phyloP scores from a whole-genome alignment of 805 yeast genomes.

The Yamadazyma olivae region DNA sequence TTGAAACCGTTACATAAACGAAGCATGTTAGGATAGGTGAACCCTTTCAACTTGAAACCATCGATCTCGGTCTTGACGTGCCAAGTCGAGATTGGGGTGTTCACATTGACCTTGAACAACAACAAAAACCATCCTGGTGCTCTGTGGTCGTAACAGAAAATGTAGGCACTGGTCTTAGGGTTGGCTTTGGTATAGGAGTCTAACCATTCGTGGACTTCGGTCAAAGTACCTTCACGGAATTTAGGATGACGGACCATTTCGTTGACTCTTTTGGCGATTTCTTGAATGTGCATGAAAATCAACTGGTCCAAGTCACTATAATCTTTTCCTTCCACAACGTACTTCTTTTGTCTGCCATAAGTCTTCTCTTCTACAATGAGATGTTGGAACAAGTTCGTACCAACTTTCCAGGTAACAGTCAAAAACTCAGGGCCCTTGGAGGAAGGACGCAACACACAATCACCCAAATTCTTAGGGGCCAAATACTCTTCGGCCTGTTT shows the following conservation, averaged over 20 bases:
- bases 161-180: slow-evolving; percentile 85
- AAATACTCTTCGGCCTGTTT: slow-evolving; percentile 90
- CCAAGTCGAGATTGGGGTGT: slow-evolving; percentile 74
- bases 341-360: slow-evolving; percentile 57
- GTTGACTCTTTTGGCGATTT: slow-evolving; percentile 76
- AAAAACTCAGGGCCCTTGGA: slow-evolving; percentile 84
- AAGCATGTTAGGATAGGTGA: slow-evolving; percentile 85
- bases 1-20: slow-evolving; percentile 94
- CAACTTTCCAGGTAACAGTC: slow-evolving; percentile 95
- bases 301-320: slow-evolving; percentile 92
- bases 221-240: slow-evolving; percentile 74
- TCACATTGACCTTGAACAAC: slow-evolving; percentile 77
- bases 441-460: slow-evolving; percentile 90
- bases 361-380: slow-evolving; percentile 77
- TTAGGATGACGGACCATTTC: slow-evolving; percentile 86
- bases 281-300: slow-evolving; percentile 81
- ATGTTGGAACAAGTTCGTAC: slow-evolving; percentile 87
- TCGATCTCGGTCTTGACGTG: slow-evolving; percentile 86
- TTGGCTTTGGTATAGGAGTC: slow-evolving; percentile 88
- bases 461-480: slow-evolving; percentile 88
- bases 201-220: slow-evolving; percentile 83
- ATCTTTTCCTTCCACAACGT: slow-evolving; percentile 62
- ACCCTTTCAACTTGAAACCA: slow-evolving; percentile 77
- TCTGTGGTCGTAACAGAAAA: slow-evolving; percentile 85
- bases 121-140: slow-evolving; percentile 92